A percentile compares a stretch with the other conserved stretches of the same genome.
These are phyloP conservation scores for Metrosideros polymorpha DNA, from an alignment of 441 rosid species.

Conservation along the genomic window DNA sequence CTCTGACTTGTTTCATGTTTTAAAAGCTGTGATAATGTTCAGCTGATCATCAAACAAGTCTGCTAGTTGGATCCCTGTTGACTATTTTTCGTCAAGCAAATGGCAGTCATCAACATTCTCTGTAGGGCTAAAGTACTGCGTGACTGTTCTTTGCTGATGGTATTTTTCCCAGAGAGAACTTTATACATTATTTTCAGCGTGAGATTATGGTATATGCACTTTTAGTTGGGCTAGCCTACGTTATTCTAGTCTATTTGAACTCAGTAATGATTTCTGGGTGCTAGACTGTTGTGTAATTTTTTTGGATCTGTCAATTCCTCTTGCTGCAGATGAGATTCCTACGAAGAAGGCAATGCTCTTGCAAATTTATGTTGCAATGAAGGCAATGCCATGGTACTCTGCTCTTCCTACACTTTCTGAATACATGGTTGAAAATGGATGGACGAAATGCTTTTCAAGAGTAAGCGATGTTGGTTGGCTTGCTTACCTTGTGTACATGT, in stretches of 20 bases:
- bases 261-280: neutral
- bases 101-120: neutral
- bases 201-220: neutral
- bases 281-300: neutral
- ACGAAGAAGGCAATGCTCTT: slow-evolving; percentile 67
- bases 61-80: neutral
- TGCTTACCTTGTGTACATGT: slow-evolving; percentile 33
- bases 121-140: neutral
- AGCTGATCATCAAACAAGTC: neutral
- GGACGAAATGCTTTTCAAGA: slow-evolving; percentile 66
- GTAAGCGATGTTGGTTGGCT: slow-evolving; percentile 60
- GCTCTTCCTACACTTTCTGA: slow-evolving; percentile 82
- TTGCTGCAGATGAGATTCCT: slow-evolving; percentile 74
- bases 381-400: slow-evolving; percentile 91
- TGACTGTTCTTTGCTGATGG: neutral
- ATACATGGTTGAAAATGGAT: slow-evolving; percentile 79
- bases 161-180: neutral
- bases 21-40: neutral
- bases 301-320: neutral
- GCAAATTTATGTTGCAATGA: slow-evolving; percentile 92
- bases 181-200: neutral
- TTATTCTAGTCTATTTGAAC: neutral
- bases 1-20: neutral
- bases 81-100: neutral
- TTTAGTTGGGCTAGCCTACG: neutral